Conservation (phyloP, 2,329 filamentous ascomycete genomes). For the Pleoardoris graminearum region DNA sequence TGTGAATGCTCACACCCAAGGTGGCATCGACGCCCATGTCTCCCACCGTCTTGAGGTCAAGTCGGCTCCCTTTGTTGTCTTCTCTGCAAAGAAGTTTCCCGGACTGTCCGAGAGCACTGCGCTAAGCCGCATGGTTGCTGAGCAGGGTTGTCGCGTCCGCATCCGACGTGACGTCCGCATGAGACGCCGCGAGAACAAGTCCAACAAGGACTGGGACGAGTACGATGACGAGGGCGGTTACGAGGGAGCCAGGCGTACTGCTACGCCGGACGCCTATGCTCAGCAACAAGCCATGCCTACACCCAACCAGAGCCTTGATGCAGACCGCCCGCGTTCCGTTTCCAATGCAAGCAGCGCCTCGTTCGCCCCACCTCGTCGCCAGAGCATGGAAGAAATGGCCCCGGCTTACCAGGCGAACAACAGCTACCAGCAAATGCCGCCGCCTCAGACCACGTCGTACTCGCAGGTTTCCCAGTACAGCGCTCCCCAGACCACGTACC, state of each 20-base stretch:
- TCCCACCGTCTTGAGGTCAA: constrained; percentile 89
- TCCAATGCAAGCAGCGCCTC: constrained; percentile 59
- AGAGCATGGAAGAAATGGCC: constrained; percentile 52
- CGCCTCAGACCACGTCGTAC: constrained; percentile 47
- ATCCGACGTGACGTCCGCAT: constrained; percentile 94
- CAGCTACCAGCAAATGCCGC: constrained; percentile 45
- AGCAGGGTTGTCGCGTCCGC: constrained; percentile 94
- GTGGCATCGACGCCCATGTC: constrained; percentile 59
- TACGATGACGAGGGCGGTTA: constrained; percentile 60
- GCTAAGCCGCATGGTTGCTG: constrained; percentile 86
- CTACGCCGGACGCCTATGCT: constrained; percentile 55
- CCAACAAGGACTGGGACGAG: constrained; percentile 66
- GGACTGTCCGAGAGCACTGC: constrained; percentile 87
- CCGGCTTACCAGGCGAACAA: constrained; percentile 44
- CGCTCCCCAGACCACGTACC: constrained; percentile 39
- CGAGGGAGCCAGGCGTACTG: constrained; percentile 53
- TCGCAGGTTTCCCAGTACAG: constrained; percentile 46
- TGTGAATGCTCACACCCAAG: constrained; percentile 33
- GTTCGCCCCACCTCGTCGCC: constrained; percentile 45
- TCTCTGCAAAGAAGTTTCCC: constrained; percentile 97
- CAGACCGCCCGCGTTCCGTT: constrained; percentile 60
- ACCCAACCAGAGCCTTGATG: constrained; percentile 35
- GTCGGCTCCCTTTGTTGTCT: constrained; percentile 84
- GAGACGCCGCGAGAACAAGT: constrained; percentile 78
- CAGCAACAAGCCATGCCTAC: constrained; percentile 43